Evolutionary conservation across 305 asterid genomes (phyloP).

Genomic region (Fraxinus paxiana): DNA sequence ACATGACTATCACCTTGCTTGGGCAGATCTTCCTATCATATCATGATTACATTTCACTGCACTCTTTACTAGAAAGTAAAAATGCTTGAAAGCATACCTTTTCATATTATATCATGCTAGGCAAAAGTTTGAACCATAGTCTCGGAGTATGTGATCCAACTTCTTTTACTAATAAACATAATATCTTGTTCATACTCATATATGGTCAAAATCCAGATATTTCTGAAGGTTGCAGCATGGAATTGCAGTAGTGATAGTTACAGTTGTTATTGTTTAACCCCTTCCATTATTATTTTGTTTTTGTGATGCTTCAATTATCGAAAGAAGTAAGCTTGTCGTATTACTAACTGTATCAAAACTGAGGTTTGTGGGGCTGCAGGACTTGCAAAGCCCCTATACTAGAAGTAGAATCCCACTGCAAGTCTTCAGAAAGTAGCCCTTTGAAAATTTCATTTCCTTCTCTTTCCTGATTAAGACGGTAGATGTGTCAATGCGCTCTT

Average conservation of each 20-base stretch:
- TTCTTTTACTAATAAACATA: background rate
- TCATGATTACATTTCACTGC: conserved; percentile 13
- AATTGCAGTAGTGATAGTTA: conserved; percentile 7
- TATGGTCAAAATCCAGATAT: background rate
- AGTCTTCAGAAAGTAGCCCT: conserved; percentile 1
- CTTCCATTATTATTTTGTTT: background rate
- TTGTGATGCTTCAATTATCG: conserved; percentile 1
- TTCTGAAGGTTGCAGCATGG: background rate
- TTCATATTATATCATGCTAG: background rate
- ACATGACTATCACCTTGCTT: conserved; percentile 12
- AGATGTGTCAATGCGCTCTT: conserved; percentile 1
- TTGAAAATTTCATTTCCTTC: background rate
- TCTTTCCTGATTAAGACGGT: conserved; percentile 2
- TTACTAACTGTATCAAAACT: background rate
- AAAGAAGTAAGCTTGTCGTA: background rate
- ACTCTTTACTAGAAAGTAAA: conserved; percentile 10
- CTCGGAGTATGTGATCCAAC: background rate
- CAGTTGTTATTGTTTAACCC: background rate
- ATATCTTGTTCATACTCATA: background rate
- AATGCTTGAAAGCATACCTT: conserved; percentile 8
- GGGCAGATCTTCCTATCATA: conserved; percentile 9
- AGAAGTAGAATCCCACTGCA: background rate
- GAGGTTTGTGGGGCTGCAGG: background rate
- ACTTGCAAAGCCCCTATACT: conserved; percentile 7
- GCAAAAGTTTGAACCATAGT: conserved; percentile 5